These are phyloP conservation scores for Cyclotella cryptica DNA, from an alignment of 108 stramenopile species.

Conservation along the genomic window DNA sequence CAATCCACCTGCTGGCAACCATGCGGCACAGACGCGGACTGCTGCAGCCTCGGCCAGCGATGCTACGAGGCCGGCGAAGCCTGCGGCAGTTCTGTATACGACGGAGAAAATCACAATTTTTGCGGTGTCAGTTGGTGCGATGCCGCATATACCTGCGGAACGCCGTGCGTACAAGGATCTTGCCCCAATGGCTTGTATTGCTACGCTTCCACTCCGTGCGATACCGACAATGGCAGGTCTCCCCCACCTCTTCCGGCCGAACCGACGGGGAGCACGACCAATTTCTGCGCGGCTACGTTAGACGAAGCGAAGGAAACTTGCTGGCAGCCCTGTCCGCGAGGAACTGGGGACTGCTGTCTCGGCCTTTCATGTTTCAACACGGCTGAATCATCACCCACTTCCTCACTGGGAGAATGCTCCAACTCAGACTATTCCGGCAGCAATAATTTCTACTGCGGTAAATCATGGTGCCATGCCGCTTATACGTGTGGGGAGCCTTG, in stretches of 20 bases:
- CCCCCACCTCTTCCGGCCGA: slow-evolving; percentile 1
- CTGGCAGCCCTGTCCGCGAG: slow-evolving; percentile 54
- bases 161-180: slow-evolving; percentile 37
- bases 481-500: slow-evolving; percentile 63
- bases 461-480: slow-evolving; percentile 81
- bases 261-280: slow-evolving; percentile 15
- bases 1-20: slow-evolving; percentile 43
- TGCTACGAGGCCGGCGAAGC: slow-evolving; percentile 35
- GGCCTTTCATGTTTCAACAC: slow-evolving; percentile 49
- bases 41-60: slow-evolving; percentile 13
- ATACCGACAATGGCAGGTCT: too few species aligned
- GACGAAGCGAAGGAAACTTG: slow-evolving; percentile 34
- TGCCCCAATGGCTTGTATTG: slow-evolving; percentile 28
- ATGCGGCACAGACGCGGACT: slow-evolving; percentile 36
- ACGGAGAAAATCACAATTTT: slow-evolving; percentile 28
- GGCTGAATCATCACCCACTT: not conserved
- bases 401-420: not conserved
- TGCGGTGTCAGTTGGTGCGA: slow-evolving; percentile 49
- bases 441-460: slow-evolving; percentile 82
- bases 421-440: slow-evolving; percentile 44
- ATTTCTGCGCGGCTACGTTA: slow-evolving; percentile 34
- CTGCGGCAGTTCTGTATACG: slow-evolving; percentile 14
- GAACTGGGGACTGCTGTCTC: slow-evolving; percentile 40
- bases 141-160: slow-evolving; percentile 39
- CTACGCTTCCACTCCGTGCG: slow-evolving; percentile 44